A percentile compares a stretch with the other conserved stretches of the same genome.
phyloP scores from a whole-genome alignment of 2,329 filamentous ascomycete genomes.

The Epichloe elymi region DNA sequence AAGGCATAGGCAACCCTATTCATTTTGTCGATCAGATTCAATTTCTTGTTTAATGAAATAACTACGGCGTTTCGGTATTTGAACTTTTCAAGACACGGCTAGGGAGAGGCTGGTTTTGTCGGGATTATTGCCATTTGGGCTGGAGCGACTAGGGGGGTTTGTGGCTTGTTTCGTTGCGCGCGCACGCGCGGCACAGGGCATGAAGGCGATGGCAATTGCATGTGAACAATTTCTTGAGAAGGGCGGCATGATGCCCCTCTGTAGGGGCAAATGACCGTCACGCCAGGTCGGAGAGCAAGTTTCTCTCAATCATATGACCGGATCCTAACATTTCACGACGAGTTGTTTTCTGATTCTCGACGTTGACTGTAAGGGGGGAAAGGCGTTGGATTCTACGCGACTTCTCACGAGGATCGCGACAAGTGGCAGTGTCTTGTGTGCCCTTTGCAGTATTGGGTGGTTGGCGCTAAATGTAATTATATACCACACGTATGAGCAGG shows the following conservation, averaged over 20 bases:
- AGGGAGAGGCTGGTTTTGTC: constrained; percentile 8
- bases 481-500: constrained; percentile 4
- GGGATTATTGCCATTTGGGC: constrained; percentile 9
- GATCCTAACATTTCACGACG: neutral
- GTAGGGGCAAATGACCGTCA: neutral
- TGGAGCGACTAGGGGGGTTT: constrained; percentile 9
- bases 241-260: neutral
- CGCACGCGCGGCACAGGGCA: constrained; percentile 9
- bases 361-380: neutral
- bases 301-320: neutral
- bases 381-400: neutral
- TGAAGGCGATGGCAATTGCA: constrained; percentile 7
- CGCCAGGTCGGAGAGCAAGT: neutral
- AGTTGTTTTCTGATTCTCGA: neutral
- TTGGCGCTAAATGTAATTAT: constrained; percentile 8
- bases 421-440: constrained; percentile 1
- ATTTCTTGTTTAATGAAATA: constrained; percentile 19
- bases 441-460: neutral
- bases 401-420: neutral
- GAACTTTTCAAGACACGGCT: constrained; percentile 9
- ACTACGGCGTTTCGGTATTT: constrained; percentile 23
- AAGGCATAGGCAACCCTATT: constrained; percentile 22
- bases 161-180: constrained; percentile 11
- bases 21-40: constrained; percentile 10
- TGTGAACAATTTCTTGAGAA: constrained; percentile 3